These are phyloP conservation scores for Capniomyces stellatus DNA, from an alignment of 371 early-diverging fungal genomes.

Conservation along the genomic window DNA sequence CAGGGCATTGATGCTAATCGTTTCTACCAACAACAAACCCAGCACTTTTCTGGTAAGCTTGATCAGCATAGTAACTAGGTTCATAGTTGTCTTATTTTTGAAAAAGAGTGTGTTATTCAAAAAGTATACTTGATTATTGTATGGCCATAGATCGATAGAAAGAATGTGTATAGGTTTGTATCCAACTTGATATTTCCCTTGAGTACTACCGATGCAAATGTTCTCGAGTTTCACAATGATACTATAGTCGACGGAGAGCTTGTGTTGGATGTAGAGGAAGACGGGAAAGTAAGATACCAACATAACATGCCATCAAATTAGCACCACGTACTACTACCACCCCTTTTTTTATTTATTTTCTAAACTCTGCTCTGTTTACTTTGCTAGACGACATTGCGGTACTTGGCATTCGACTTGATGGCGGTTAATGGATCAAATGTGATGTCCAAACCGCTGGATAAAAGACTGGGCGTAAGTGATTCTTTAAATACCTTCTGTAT, in stretches of 20 bases:
- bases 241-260: constrained; percentile 88
- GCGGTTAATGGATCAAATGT: constrained; percentile 31
- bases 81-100: background rate
- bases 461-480: constrained; percentile 49
- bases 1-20: constrained; percentile 61
- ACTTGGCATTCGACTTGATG: constrained; percentile 59
- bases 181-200: constrained; percentile 35
- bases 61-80: background rate
- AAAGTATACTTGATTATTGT: too few species aligned
- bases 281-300: constrained; percentile 20
- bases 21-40: constrained; percentile 12
- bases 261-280: constrained; percentile 54
- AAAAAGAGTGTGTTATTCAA: too few species aligned
- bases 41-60: background rate
- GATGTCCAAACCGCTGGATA: constrained; percentile 34
- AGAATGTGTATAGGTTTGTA: constrained; percentile 54
- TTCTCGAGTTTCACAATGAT: constrained; percentile 36
- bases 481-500: background rate
- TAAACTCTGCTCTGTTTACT: too few species aligned
- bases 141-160: constrained; percentile 82
- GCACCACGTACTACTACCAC: too few species aligned
- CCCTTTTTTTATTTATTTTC: too few species aligned
- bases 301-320: too few species aligned
- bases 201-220: background rate
- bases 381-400: background rate